Evolutionary conservation across 768 basidiomycete species (phyloP), one percentile per base, ranked within the genome.

Genomic region (Suillus brevipes): DNA sequence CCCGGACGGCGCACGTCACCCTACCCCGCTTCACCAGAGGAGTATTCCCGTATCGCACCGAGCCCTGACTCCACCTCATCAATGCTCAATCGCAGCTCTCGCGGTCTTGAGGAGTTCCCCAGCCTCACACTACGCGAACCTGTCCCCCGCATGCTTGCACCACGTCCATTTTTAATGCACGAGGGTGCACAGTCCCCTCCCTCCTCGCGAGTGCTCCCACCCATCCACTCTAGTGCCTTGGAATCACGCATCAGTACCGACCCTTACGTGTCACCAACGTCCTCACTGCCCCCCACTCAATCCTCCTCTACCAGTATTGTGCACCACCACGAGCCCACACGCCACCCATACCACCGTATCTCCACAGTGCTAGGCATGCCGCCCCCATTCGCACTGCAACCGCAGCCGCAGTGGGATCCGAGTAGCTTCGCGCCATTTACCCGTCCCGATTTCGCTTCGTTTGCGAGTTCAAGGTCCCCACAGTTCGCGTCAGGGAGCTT

Each of bases 311-410:
- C 64, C 58, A 72, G 68, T 55, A 64, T 61, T 56, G 36, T 64
- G 31, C 71, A 53, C 43, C 67, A 60, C 43, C 73, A 65, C 43
- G 67, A 73, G 28, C 47, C 75, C 37, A 67, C 74, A 36, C 74
- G 67, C 57, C 64, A 68, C 12, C 55, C 63, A 40, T 70, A 71
- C n/a, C 66, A 56, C 37, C 47, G 57, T 43, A 71, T 60, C 13
- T 45, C 69, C 34, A 28, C 49, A 25, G 50, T 40, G 23, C 67
- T 66, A 23, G 67, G 63, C 61, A 73, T 84, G 45, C 78, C 83
- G 0, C 82, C 89, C 18, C 90, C 89, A 3, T 89, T 86, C 70
- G 84, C 87, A 12, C 77, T 91, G 4, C 87, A 90, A 71, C 90
- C 89, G 3, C 78, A 77, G 61, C 89, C 89, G 1, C 88, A 85